Evolutionary conservation across 805 yeast genomes (phyloP), one percentile per base, ranked within the genome.

Genomic region (Candida cerambycidarum): DNA sequence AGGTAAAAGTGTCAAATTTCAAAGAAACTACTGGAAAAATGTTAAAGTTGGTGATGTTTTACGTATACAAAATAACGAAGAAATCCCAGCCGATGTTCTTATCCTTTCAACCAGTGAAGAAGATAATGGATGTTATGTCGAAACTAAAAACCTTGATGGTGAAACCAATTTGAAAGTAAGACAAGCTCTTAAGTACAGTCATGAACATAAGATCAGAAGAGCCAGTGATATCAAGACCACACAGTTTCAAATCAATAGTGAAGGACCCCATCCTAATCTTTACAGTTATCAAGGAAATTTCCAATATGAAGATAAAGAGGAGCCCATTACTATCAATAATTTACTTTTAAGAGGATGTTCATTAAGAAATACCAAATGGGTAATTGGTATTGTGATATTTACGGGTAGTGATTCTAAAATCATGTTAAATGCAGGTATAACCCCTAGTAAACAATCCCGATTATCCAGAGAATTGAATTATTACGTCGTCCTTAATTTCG

Each of bases 331-430:
- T 2, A 80, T 83, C 54, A 82, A 83, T 58, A 85, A 85, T 56
- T 55, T 85, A 58, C 62, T 86, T 32, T 62, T 86, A 31, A 77
- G 95, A 66, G 95, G 95, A 18, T 84, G 88, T 54, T 71, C 78
- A n/a, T 65, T 86, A 42, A 75, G 93, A 65, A 86, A 86, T 56
- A 85, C 93, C 1, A 83, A 82, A 61, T 86, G 93, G 93, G 89
- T 78, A 17, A 73, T 85, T 58, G 93, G 93, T 43, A 55, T 85
- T 19, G 93, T 85, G 13, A 69, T 78, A 2, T 85, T 82, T 63
- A 85, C 93, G 3, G 95, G 95, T 56, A 73, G 72, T 35, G 93
- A 86, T 50, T 78, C 95, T 3, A 86, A 86, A 55, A 85, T 85
- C 56, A 85, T 85, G 89, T 65, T 85, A 47, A 86, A 86, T 61